Evolutionary conservation across 1,284 basidiomycete species (phyloP).

Genomic region (Agaricales sp.): DNA sequence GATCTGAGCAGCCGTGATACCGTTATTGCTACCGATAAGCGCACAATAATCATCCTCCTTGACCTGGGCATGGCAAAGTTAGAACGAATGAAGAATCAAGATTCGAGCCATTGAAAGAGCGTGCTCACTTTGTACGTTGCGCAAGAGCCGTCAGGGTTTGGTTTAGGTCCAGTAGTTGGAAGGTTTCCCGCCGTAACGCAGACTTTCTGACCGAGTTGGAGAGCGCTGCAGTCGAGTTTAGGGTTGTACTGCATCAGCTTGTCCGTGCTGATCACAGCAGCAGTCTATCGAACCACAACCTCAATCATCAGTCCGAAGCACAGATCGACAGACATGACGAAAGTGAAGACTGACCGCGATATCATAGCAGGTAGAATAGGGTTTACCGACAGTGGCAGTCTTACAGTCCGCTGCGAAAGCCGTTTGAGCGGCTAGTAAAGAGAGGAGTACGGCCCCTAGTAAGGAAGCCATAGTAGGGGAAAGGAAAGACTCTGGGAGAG

Average conservation of each 20-base stretch:
- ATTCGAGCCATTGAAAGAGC: background rate
- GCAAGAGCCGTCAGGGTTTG: background rate
- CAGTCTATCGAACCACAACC: too few relatives aligned
- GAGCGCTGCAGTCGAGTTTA: background rate
- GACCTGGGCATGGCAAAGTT: background rate
- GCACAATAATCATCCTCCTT: background rate
- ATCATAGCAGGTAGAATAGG: background rate
- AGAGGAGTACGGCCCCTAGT: too few relatives aligned
- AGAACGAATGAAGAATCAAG: background rate
- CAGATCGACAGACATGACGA: too few relatives aligned
- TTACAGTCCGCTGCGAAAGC: too few relatives aligned
- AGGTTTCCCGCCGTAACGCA: background rate
- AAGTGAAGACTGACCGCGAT: too few relatives aligned
- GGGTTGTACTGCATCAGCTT: background rate
- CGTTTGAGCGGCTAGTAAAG: too few relatives aligned
- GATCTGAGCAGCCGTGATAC: constrained; percentile 9
- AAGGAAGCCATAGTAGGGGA: too few relatives aligned
- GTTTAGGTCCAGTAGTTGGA: background rate
- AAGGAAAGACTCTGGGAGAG: too few relatives aligned
- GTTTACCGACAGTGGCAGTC: background rate
- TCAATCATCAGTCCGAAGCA: too few relatives aligned
- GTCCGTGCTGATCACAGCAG: background rate
- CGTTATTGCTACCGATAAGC: constrained; percentile 7
- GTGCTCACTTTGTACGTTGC: background rate
- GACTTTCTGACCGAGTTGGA: background rate